Conservation (phyloP, 305 asterid genomes). For the Solanum hybrid region DNA sequence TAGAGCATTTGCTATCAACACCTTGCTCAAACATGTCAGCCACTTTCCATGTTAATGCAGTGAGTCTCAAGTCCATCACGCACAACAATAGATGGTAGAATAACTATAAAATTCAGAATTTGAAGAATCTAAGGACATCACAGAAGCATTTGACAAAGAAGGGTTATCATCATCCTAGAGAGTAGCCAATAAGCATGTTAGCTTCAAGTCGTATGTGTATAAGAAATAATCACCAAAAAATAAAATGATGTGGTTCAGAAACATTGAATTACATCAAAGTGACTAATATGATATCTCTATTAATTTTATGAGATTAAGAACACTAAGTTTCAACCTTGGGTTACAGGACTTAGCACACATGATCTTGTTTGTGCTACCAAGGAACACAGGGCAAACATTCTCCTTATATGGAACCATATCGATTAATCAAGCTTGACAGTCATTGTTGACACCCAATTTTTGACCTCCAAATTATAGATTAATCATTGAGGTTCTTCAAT, state of each 20-base stretch:
- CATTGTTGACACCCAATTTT: no score
- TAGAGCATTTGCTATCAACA: neutral
- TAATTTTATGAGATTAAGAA: neutral
- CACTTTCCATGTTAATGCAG: neutral
- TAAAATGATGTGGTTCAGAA: neutral
- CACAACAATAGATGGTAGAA: neutral
- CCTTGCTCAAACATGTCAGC: neutral
- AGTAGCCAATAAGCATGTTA: neutral
- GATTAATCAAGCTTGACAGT: no score
- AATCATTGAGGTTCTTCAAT: no score
- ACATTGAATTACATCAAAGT: no score
- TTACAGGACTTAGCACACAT: neutral
- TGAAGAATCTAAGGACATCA: neutral
- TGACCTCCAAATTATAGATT: no score
- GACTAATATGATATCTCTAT: neutral
- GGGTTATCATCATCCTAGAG: neutral
- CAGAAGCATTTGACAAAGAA: neutral
- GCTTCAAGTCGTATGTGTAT: neutral
- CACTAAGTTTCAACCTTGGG: neutral
- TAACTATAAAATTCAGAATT: neutral
- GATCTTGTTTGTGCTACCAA: neutral
- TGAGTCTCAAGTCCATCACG: neutral
- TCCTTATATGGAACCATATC: neutral
- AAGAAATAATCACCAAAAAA: neutral
- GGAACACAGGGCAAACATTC: neutral